Percentiles rank a stretch among this genome's conserved stretches.
These are phyloP conservation scores for Mallotus japonicus DNA, from an alignment of 441 rosid genomes.

Conservation along the genomic window DNA sequence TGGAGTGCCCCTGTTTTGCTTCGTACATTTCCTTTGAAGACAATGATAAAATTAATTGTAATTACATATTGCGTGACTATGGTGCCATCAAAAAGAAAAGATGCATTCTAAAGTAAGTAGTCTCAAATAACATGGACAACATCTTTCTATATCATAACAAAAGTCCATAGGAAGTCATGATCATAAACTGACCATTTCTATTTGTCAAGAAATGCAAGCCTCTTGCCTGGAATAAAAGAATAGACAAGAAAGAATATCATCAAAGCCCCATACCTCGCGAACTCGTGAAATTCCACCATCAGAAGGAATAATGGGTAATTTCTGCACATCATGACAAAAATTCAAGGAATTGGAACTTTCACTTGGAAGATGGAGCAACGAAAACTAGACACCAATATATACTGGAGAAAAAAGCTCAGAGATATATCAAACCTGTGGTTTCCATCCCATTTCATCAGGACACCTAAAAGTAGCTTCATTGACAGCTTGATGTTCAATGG, in stretches of 20 bases:
- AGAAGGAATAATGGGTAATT: constrained; percentile 66
- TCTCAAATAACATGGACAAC: constrained; percentile 6
- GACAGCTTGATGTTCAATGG: constrained; percentile 85
- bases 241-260: background rate
- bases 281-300: constrained; percentile 73
- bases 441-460: constrained; percentile 98
- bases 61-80: background rate
- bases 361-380: background rate
- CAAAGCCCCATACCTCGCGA: constrained; percentile 55
- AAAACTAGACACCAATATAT: background rate
- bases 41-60: background rate
- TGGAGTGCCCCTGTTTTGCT: background rate
- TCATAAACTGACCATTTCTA: background rate
- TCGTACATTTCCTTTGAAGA: background rate
- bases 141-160: background rate
- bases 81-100: constrained; percentile 3
- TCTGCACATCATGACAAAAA: constrained; percentile 47
- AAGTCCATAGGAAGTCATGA: background rate
- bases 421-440: constrained; percentile 72
- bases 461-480: constrained; percentile 98
- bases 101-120: background rate
- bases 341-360: constrained; percentile 17
- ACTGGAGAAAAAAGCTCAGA: background rate
- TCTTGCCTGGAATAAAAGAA: background rate
- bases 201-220: background rate